These are phyloP conservation scores for Chaetomium globosum DNA, from an alignment of 2,329 filamentous ascomycete genomes.

Conservation along the genomic window DNA sequence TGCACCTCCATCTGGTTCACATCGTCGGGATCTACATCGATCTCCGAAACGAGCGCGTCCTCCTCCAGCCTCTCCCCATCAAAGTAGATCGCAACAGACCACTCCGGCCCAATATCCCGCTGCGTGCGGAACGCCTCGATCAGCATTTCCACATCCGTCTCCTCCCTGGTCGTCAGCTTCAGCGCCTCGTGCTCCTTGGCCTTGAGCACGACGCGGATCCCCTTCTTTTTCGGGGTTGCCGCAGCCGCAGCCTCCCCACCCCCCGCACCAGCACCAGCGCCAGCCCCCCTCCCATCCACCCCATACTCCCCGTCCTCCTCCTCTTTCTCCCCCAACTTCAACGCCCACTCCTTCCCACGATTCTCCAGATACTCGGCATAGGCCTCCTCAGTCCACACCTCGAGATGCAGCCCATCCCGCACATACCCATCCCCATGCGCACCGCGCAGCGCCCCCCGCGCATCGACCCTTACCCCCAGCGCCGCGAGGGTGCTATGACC, in stretches of 20 bases:
- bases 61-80: constrained; percentile 73
- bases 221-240: constrained; percentile 30
- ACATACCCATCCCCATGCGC: constrained; percentile 46
- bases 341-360: constrained; percentile 52
- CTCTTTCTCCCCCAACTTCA: constrained; percentile 47
- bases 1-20: constrained; percentile 76
- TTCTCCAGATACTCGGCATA: constrained; percentile 54
- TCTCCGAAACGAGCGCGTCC: constrained; percentile 61
- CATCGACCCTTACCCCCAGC: constrained; percentile 60
- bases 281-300: constrained; percentile 45
- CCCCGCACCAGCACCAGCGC: constrained; percentile 20
- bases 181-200: constrained; percentile 54
- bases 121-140: constrained; percentile 62
- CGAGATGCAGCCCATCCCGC: constrained; percentile 66
- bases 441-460: constrained; percentile 46
- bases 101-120: constrained; percentile 54
- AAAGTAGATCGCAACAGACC: constrained; percentile 65
- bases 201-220: constrained; percentile 52
- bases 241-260: constrained; percentile 18
- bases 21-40: constrained; percentile 67
- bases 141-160: constrained; percentile 65
- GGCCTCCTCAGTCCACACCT: constrained; percentile 72
- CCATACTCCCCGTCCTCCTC: not conserved
- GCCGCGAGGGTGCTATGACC: constrained; percentile 72
- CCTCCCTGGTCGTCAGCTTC: constrained; percentile 54